Base-by-base conservation (phyloP, 768 basidiomycete genomes). In the Collybiopsis luxurians region DNA sequence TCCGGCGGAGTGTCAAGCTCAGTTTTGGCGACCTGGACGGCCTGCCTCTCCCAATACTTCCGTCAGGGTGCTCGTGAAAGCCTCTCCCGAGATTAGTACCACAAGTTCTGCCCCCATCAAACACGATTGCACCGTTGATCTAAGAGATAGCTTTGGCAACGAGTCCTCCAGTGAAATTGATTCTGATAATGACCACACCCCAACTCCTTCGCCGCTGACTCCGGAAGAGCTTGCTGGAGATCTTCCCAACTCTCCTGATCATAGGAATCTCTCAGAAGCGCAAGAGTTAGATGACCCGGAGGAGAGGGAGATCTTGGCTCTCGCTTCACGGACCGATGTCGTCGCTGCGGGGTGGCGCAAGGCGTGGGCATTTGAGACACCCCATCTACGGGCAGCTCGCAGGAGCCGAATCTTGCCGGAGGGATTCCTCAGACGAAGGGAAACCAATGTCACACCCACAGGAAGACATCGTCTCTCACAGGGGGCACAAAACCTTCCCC, bases 331-430 rank as follows among this genome's bases (percentile, higher is more conserved):
- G 36, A 68, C 66, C 34, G 68, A 77, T 47, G 68, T 70, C 24
- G 81, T 85, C 26, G 79, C 80, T 21, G 73, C 68, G 45, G 84
- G 81, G 19, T 85, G 84, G 84, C 74, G 78, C 73, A 70, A 76
- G 10, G 74, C 73, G 53, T 86, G 80, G 80, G 75, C 77, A 24
- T 63, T 63, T 43, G 66, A 55, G 63, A 47, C 56, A 52, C 30
- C 12, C 43, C 30, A 45, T 23, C 24, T 15, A 4, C 10, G 50
- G 27, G 26, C 58, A 47, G 28, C 71, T 66, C 59, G 64, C 66
- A 30, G 30, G 52, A 30, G n/a, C 42, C n/a, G 17, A 49, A 53
- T 49, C 43, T n/a, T 48, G 47, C 31, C 60, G 51, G 77, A 73
- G 68, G 67, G 60, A 62, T 65, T 53, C 62, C 68, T 79, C 57